phyloP scores from a whole-genome alignment of 2,329 filamentous ascomycete genomes.

The Aspergillus nomiae region DNA sequence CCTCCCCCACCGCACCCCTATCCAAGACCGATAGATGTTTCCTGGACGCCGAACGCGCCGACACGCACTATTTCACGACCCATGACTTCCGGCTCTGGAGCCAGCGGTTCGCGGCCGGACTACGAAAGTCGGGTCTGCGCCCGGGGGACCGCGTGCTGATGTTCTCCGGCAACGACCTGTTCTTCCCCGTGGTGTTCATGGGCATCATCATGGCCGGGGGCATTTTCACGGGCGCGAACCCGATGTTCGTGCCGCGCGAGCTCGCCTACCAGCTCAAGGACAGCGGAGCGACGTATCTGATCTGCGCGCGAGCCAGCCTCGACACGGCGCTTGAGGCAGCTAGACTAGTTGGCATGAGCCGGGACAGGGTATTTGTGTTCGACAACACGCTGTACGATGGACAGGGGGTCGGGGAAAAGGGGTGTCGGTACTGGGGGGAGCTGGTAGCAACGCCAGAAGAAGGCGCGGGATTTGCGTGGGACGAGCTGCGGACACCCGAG shows the following conservation, averaged over 20 bases:
- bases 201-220: constrained; percentile 77
- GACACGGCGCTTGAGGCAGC: constrained; percentile 61
- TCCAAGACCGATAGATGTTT: no score
- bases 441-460: constrained; percentile 57
- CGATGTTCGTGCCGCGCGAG: constrained; percentile 67
- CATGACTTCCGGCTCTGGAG: constrained; percentile 68
- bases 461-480: constrained; percentile 65
- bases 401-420: constrained; percentile 11
- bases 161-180: constrained; percentile 73
- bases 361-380: constrained; percentile 63
- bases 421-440: constrained; percentile 65
- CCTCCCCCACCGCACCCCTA: no score
- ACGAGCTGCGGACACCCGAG: constrained; percentile 46
- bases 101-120: constrained; percentile 70
- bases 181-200: constrained; percentile 70
- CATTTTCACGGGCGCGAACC: constrained; percentile 76
- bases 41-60: constrained; percentile 43
- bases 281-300: constrained; percentile 66
- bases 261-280: constrained; percentile 75
- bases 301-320: constrained; percentile 46
- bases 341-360: no score
- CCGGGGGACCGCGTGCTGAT: constrained; percentile 71
- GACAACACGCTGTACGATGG: constrained; percentile 56
- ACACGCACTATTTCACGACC: constrained; percentile 67
- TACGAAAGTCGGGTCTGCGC: constrained; percentile 65